Conservation (phyloP, 306 rosid genomes). For the Pachyrhizus erosus region DNA sequence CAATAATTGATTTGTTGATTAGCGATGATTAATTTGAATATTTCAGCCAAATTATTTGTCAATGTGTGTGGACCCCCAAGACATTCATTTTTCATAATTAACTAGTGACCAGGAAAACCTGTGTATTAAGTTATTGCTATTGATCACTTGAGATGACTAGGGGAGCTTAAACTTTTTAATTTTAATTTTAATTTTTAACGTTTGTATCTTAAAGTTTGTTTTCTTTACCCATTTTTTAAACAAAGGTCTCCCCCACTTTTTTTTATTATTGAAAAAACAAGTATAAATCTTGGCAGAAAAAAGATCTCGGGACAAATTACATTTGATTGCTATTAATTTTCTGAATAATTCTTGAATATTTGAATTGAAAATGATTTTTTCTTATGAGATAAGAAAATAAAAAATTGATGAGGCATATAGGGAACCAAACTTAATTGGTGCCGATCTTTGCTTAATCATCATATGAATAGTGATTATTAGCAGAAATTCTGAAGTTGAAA, state of each 20-base stretch:
- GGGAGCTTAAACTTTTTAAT: not conserved
- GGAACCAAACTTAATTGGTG: not conserved
- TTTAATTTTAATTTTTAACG: not conserved
- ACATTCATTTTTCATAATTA: conserved; percentile 1
- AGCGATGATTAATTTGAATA: conserved; percentile 20
- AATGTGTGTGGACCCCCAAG: conserved; percentile 16
- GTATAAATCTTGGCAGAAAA: too few species aligned
- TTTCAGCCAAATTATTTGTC: not conserved
- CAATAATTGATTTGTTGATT: conserved; percentile 35
- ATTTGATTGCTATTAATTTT: not conserved
- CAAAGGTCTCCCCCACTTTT: not conserved
- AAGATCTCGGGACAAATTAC: not conserved
- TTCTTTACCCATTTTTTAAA: not conserved
- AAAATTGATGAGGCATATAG: not conserved
- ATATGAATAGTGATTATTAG: not conserved
- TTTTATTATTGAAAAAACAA: not conserved
- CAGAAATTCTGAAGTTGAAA: not conserved
- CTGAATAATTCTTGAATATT: not conserved
- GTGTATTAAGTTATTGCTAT: not conserved
- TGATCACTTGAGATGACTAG: not conserved
- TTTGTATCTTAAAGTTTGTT: not conserved
- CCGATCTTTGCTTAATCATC: not conserved
- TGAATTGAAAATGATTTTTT: not conserved
- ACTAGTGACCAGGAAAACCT: not conserved
- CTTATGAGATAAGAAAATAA: not conserved